Conservation (phyloP, 768 basidiomycete genomes). For the Auriscalpium vulgare region DNA sequence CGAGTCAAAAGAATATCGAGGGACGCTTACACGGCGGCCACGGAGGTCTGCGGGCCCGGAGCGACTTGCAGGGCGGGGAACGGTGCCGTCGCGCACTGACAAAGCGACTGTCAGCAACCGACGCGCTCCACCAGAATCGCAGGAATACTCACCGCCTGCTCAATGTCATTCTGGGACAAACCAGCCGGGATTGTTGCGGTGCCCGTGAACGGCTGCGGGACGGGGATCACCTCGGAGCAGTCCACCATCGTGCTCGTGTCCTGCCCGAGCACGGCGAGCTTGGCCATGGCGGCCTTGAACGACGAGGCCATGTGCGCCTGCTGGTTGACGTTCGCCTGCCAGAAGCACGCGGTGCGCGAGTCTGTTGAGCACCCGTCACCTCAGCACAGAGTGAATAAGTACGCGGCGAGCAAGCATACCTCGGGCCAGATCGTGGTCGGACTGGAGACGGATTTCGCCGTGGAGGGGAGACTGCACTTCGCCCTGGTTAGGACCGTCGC, state of each 20-base stretch:
- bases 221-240: conserved; percentile 20
- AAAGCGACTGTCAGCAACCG: too few species aligned
- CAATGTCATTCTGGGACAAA: too few species aligned
- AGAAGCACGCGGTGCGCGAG: conserved; percentile 35
- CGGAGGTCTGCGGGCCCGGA: too few species aligned
- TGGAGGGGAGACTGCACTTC: conserved; percentile 32
- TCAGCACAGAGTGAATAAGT: not conserved
- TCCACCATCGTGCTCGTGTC: conserved; percentile 29
- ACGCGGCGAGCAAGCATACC: not conserved
- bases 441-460: conserved; percentile 39
- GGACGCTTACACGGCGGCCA: too few species aligned
- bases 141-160: too few species aligned
- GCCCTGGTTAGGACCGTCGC: conserved; percentile 30
- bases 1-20: too few species aligned
- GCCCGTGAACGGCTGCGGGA: not conserved
- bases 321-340: conserved; percentile 34
- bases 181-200: not conserved
- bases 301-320: conserved; percentile 15
- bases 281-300: conserved; percentile 37
- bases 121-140: too few species aligned
- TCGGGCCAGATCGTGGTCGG: conserved; percentile 26
- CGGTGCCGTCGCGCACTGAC: too few species aligned
- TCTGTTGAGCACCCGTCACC: not conserved
- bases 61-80: too few species aligned
- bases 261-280: conserved; percentile 35